These are phyloP conservation scores for Triticum timopheevii DNA, from an alignment of 176 grass and related monocot species.

Conservation along the genomic window DNA sequence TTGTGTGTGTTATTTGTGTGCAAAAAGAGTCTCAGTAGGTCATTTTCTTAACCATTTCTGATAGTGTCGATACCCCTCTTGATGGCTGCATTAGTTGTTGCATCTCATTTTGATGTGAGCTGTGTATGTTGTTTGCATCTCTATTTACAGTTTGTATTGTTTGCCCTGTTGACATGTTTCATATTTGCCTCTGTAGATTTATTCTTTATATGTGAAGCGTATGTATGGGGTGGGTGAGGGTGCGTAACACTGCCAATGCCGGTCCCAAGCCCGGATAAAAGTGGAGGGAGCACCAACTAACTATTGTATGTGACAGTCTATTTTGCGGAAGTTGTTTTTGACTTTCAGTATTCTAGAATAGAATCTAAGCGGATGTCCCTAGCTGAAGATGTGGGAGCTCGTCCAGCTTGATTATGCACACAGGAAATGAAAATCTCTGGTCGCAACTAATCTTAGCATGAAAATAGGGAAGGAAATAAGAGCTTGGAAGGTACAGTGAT, in stretches of 20 bases:
- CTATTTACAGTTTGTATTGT: not conserved
- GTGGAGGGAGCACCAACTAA: not conserved
- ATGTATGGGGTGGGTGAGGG: not conserved
- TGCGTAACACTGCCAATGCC: slow-evolving; percentile 51
- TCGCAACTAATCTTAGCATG: not conserved
- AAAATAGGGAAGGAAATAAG: not conserved
- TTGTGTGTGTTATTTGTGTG: not conserved
- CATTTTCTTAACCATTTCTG: not conserved
- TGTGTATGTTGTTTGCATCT: not conserved
- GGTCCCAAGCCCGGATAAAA: slow-evolving; percentile 47
- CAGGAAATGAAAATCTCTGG: not conserved
- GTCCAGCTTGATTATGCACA: not conserved
- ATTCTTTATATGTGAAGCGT: not conserved
- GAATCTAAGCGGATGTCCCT: not conserved
- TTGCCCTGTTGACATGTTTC: not conserved
- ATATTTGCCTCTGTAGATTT: too few relatives aligned
- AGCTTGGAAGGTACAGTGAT: not conserved
- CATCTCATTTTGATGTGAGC: not conserved
- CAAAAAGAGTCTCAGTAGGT: not conserved
- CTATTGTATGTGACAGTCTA: not conserved
- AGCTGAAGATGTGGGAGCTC: too few relatives aligned
- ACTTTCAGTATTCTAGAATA: not conserved
- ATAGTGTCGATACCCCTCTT: not conserved
- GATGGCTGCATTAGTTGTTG: not conserved
- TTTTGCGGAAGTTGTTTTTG: not conserved